Evolutionary conservation across 2,329 filamentous ascomycete genomes (phyloP), one percentile per base, ranked within the genome.

Genomic region (Juglanconis oblonga): DNA sequence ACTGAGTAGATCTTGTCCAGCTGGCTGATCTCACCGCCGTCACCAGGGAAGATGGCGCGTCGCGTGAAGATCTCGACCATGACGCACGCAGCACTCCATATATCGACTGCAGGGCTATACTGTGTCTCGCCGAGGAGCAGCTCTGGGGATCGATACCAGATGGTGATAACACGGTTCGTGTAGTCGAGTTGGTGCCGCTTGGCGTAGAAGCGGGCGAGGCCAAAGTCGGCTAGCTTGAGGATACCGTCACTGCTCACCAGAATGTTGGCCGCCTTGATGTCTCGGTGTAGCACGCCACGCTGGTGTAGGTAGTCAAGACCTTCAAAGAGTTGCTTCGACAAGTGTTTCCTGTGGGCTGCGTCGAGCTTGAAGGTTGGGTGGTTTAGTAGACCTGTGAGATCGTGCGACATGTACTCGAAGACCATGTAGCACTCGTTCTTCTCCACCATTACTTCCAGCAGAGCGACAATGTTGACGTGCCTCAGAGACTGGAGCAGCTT

Each of bases 341-440:
- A 82, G 71, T 99, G 87, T 74, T 99, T 99, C 76, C 92, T 96
- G 73, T 98, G 93, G 0, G 89, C 86, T 4, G 87, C 78, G 42
- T 95, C 90, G 13, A 99, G 84, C 62, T 88, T 88, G 76, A 97
- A 99, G 0, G 89, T 89, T 0, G 95, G 95, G 70, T 99, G 95
- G 69, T 98, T 98, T 62, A 99, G 85, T 36, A 99, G 80, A 13
- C 95, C 95, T 3, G 95, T 99, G 62, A 99, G 79, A 73, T 99
- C 95, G 72, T 99, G 95, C 1, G 95, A 94, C 36, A 98, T 82
- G 71, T 99, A 99, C 73, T 99, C 95, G 66, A 99, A 99, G 3
- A 99, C 95, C 95, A 99, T 99, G 76, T 96, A 99, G 73, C 95
- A 99, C 74, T 98, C 93, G 67, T 98, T 98, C 71, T 89, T 91